Base-by-base conservation (phyloP, 2,329 filamentous ascomycete genomes). In the Sporothrix schenckii region DNA sequence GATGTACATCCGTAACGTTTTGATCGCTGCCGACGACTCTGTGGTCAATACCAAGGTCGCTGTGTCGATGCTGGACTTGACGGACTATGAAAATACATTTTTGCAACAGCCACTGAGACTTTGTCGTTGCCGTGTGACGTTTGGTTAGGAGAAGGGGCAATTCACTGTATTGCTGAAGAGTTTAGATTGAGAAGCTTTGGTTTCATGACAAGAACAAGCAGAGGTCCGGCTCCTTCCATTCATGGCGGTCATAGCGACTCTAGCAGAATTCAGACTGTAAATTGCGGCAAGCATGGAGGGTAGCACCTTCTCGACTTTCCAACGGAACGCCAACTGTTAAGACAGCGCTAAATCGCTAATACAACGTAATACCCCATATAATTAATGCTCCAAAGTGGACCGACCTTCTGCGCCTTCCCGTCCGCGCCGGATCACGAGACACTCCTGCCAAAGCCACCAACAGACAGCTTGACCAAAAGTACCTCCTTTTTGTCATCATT, bases 61-160 rank as follows among this genome's bases (percentile, higher is more conserved):
- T 30, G 72, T 81, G 47, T 76, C 80, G 0, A 68, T 80, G 44
- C n/a, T 80, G 70, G 78, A 81, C 56, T 69, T 81, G 60, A 81
- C 80, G 1, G 80, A 82, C 66, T 34, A 80, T 61, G 78, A 82
- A 69, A 82, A 81, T 65, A 78, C 76, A 34, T 78, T 76, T 68
- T 81, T 81, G 30, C 77, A 81, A 6, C 81, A 81, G 69, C 76
- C 77, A 0, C 39, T 77, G 49, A 1, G 52, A 21, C 44, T 21
- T 21, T 47, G 39, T 41, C 27, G n/a, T 44, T 14, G 41, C 14
- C 14, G 11, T 44, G 6, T 44, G 41, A 44, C 14, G 11, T 16
- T 44, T 13, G 3, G 0, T 44, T 16, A 1, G 14, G 14, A 44
- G 41, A 44, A 5, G 41, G 41, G 41, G 13, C 14, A 10, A 16